Evolutionary conservation across 192 early-diverging fungal genomes (phyloP).

Genomic region (Spizellomyces sp.): DNA sequence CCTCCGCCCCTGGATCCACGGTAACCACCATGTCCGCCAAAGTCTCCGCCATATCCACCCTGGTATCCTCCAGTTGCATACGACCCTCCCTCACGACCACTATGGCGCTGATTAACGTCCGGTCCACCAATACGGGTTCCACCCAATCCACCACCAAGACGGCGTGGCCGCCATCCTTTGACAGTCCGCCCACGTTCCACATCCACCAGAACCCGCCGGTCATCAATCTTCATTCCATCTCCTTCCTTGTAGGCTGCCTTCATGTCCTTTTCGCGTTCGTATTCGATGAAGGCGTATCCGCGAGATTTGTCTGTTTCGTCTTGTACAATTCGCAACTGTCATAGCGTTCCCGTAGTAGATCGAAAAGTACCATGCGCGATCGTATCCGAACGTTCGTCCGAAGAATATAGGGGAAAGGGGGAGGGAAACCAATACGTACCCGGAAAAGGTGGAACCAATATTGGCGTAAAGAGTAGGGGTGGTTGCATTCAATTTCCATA

Average conservation of each 20-base stretch:
- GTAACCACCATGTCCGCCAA: slow-evolving; percentile 34
- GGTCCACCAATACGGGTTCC: slow-evolving; percentile 63
- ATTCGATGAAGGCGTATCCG: slow-evolving; percentile 97
- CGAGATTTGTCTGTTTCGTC: slow-evolving; percentile 68
- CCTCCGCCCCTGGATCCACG: slow-evolving; percentile 31
- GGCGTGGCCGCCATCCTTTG: slow-evolving; percentile 89
- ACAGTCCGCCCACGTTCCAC: slow-evolving; percentile 97
- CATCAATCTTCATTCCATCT: slow-evolving; percentile 85
- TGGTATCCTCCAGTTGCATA: slow-evolving; percentile 39
- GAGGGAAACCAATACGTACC: not conserved
- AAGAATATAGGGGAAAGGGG: not conserved
- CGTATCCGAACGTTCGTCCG: not conserved
- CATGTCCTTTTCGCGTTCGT: slow-evolving; percentile 84
- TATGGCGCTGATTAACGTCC: slow-evolving; percentile 39
- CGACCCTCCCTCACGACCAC: slow-evolving; percentile 30
- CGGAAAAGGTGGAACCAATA: not conserved
- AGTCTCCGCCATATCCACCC: slow-evolving; percentile 31
- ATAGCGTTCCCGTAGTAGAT: no score
- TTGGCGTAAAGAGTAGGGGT: no score
- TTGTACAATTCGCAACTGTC: slow-evolving; percentile 71
- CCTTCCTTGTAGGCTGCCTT: slow-evolving; percentile 81
- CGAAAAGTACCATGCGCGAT: no score
- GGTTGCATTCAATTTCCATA: slow-evolving; percentile 8
- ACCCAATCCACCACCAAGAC: slow-evolving; percentile 83
- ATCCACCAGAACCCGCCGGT: slow-evolving; percentile 85